A percentile compares a stretch with the other conserved stretches of the same genome.
Conservation (phyloP, 2,329 filamentous ascomycete species). For the Alternaria gaisen region DNA sequence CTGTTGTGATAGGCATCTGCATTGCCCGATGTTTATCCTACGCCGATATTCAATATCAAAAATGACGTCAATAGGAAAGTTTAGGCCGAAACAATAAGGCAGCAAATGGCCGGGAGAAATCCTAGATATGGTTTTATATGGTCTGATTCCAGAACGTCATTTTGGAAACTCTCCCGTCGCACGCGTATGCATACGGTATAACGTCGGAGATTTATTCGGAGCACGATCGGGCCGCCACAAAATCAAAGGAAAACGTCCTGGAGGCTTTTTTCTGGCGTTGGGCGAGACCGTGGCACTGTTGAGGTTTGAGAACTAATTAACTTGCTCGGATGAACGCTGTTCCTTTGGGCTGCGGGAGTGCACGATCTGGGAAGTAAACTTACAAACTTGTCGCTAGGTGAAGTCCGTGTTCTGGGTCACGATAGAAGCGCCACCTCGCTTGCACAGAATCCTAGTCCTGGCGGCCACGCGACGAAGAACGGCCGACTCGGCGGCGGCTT, state of each 20-base stretch:
- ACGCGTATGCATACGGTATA: slow-evolving; percentile 8
- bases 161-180: slow-evolving; percentile 4
- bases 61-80: background rate
- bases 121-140: background rate
- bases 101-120: background rate
- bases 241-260: background rate
- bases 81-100: slow-evolving; percentile 1
- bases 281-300: background rate
- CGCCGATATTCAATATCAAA: background rate
- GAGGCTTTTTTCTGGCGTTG: slow-evolving; percentile 6
- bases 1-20: background rate
- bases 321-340: background rate
- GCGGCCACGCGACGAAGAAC: slow-evolving; percentile 9
- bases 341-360: background rate
- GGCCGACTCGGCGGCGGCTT: slow-evolving; percentile 14
- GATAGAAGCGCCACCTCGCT: slow-evolving; percentile 14
- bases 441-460: slow-evolving; percentile 8
- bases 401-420: slow-evolving; percentile 10
- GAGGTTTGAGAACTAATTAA: background rate
- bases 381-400: background rate
- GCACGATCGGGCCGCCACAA: background rate
- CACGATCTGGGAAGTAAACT: slow-evolving; percentile 4
- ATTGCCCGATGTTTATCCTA: background rate
- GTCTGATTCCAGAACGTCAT: background rate
- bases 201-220: slow-evolving; percentile 16